Conservation (phyloP, 208 protist species). For the Phytomonas sp. region DNA sequence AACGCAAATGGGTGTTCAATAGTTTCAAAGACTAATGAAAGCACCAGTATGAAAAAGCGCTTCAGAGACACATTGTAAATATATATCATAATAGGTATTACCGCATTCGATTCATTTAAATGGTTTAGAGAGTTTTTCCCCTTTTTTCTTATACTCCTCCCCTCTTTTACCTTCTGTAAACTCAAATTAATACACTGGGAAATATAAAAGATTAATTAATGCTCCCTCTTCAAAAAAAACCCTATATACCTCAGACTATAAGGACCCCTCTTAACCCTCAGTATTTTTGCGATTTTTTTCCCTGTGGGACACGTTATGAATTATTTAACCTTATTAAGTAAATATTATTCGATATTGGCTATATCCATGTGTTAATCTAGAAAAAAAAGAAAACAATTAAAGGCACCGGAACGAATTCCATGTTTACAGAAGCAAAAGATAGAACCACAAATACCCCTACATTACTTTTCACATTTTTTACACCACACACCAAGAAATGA, state of each 20-base stretch:
- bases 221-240: neutral
- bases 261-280: neutral
- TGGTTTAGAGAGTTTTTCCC: neutral
- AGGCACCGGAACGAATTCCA: neutral
- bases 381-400: conserved; percentile 9
- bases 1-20: neutral
- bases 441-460: neutral
- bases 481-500: neutral
- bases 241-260: neutral
- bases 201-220: neutral
- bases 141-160: too few relatives aligned
- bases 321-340: neutral
- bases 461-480: neutral
- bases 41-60: neutral
- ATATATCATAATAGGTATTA: neutral
- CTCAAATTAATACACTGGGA: neutral
- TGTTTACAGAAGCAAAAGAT: neutral
- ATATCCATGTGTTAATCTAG: neutral
- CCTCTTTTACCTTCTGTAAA: neutral
- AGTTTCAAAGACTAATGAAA: neutral
- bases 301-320: neutral
- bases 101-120: neutral
- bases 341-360: conserved; percentile 2
- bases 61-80: neutral
- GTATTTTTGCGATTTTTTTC: conserved; percentile 12